Percentiles rank a stretch among this genome's conserved stretches.
These are phyloP conservation scores for Hortiboletus campestris DNA, from an alignment of 768 basidiomycete genomes.

Conservation along the genomic window DNA sequence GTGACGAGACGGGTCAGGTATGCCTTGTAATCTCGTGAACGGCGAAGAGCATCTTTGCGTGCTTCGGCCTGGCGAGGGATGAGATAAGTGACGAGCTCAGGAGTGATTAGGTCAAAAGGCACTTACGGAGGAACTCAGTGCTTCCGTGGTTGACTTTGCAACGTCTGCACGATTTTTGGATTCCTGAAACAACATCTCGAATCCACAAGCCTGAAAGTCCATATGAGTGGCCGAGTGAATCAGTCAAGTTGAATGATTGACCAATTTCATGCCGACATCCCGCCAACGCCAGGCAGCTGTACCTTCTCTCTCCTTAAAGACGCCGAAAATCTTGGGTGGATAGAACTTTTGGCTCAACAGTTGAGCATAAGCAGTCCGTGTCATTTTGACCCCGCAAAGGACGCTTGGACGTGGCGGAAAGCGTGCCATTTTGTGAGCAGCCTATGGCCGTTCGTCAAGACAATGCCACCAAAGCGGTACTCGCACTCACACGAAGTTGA, in stretches of 20 bases:
- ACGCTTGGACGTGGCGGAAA: slow-evolving; percentile 75
- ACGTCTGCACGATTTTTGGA: slow-evolving; percentile 56
- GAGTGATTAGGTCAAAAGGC: not conserved
- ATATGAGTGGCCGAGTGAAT: not conserved
- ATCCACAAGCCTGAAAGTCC: slow-evolving; percentile 76
- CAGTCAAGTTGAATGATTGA: slow-evolving; percentile 31
- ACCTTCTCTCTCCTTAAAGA: slow-evolving; percentile 61
- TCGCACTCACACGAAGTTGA: slow-evolving; percentile 71
- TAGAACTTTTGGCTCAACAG: slow-evolving; percentile 88
- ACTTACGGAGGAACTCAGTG: slow-evolving; percentile 48
- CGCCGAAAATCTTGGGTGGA: slow-evolving; percentile 86
- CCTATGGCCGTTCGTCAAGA: slow-evolving; percentile 42
- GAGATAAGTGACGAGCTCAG: not conserved
- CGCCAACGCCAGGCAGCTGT: slow-evolving; percentile 72
- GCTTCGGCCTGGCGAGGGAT: slow-evolving; percentile 50
- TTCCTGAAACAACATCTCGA: slow-evolving; percentile 95
- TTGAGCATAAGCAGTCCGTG: slow-evolving; percentile 92
- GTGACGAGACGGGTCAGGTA: slow-evolving; percentile 67
- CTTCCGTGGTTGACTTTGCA: slow-evolving; percentile 36
- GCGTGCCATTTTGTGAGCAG: slow-evolving; percentile 84
- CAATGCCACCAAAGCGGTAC: not conserved
- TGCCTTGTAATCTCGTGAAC: slow-evolving; percentile 62
- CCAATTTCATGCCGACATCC: slow-evolving; percentile 93
- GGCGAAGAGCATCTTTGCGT: slow-evolving; percentile 62
- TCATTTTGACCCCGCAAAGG: slow-evolving; percentile 68